phyloP scores from a whole-genome alignment of 2,329 filamentous ascomycete species.

The Apiospora marii region DNA sequence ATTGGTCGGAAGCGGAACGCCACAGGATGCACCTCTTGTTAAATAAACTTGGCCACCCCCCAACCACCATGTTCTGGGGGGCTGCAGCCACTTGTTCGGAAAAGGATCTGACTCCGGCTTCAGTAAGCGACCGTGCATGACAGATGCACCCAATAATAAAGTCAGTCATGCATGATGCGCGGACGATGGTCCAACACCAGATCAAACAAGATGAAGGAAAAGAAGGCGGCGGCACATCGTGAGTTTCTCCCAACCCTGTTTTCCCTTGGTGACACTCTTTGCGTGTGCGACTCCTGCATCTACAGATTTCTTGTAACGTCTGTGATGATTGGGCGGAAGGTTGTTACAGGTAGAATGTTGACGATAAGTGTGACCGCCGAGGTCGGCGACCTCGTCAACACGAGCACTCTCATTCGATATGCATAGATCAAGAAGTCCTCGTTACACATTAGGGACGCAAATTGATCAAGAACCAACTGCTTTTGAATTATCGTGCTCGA shows the following conservation, averaged over 20 bases:
- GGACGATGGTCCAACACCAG: neutral
- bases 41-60: neutral
- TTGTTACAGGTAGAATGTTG: neutral
- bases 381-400: neutral
- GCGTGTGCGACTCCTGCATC: neutral
- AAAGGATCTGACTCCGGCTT: neutral
- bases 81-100: constrained; percentile 5
- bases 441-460: neutral
- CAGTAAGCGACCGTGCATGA: constrained; percentile 1
- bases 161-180: neutral
- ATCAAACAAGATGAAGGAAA: neutral
- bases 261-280: neutral
- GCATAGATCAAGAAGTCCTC: neutral
- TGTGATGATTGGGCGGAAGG: neutral
- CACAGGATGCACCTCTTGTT: neutral
- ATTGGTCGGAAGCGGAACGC: constrained; percentile 1
- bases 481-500: neutral
- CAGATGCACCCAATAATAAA: neutral
- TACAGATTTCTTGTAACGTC: neutral
- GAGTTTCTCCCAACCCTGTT: neutral
- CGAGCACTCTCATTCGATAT: neutral
- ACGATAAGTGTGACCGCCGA: neutral
- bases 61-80: neutral
- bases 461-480: neutral
- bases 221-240: neutral